Evolutionary conservation across 2,329 filamentous ascomycete species (phyloP), one percentile per base, ranked within the genome.

Genomic region (Fusarium citri): DNA sequence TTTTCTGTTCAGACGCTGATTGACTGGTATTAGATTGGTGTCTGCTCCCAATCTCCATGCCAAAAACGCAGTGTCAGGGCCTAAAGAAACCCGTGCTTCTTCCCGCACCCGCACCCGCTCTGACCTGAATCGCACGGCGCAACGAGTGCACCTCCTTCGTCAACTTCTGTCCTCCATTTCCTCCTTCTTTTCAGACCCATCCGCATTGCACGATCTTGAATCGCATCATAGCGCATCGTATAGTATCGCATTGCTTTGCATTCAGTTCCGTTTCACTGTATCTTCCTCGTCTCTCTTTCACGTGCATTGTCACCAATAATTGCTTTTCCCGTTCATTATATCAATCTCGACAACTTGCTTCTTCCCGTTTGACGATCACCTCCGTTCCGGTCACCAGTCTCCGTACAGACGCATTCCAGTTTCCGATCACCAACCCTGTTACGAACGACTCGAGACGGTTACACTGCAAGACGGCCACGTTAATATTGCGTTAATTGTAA

Each of bases 111-210:
- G 57, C 59, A 61, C 59, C 53, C 68, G 55, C 42, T 69, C 46
- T 56, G 68, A 66, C 70, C 72, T 72, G 69, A 72, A 72, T 70
- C 69, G 59, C 47, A 65, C 64, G 69, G 61, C 68, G 72, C 72
- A 69, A 74, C 63, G 62, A 59, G 55, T 66, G 47, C 49, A 60
- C 54, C 56, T 59, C 58, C 61, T 34, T 53, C 47, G 30, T 60
- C 26, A 66, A 66, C 63, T 41, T 60, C 40, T 51, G 48, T 64
- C 48, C 31, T 53, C 34, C 25, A 28, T 64, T 64, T 66, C 55
- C 66, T 69, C 53, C 60, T 73, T 68, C 64, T 66, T 64, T 55
- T 55, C 48, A 49, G 41, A 55, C 55, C 58, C 55, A 60, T 61
- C 61, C 54, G 66, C 71, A 71, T 61, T 45, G 48, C 65, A 65